Evolutionary conservation across 2,329 filamentous ascomycete genomes (phyloP).

Genomic region (Pseudocercospora cruenta): DNA sequence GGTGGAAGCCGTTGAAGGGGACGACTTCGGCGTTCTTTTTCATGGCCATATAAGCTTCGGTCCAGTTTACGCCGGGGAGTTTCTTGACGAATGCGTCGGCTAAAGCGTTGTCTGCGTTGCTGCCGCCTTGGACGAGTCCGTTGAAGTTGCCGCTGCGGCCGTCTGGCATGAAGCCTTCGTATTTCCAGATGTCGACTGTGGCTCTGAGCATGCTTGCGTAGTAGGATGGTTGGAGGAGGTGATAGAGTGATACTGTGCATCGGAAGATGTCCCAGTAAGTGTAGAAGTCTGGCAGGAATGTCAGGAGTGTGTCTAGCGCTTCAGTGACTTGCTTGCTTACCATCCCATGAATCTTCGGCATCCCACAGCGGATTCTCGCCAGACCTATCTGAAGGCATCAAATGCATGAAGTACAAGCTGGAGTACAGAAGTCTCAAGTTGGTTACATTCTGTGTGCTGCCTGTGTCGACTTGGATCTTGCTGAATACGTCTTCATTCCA

Average conservation of each 20-base stretch:
- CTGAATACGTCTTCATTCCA: conserved; percentile 68
- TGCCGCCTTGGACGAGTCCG: conserved; percentile 41
- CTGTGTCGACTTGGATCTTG: conserved; percentile 63
- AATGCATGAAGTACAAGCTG: conserved; percentile 69
- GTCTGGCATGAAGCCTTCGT: conserved; percentile 42
- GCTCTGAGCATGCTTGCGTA: conserved; percentile 70
- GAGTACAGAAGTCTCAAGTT: conserved; percentile 67
- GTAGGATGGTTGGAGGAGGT: conserved; percentile 64
- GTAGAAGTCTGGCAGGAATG: conserved; percentile 59
- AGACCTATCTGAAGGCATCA: conserved; percentile 71
- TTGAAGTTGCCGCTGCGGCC: conserved; percentile 41
- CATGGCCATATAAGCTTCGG: conserved; percentile 40
- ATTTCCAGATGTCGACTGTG: conserved; percentile 66
- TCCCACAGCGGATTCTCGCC: conserved; percentile 71
- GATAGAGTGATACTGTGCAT: conserved; percentile 66
- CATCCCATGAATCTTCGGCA: conserved; percentile 67
- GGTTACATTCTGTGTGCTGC: conserved; percentile 52
- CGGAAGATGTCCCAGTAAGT: conserved; percentile 70
- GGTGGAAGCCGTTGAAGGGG: conserved; percentile 38
- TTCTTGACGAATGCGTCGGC: conserved; percentile 42
- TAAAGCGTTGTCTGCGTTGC: conserved; percentile 41
- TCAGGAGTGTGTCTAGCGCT: not conserved
- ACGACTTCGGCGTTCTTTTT: conserved; percentile 40
- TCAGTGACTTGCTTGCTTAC: not conserved
- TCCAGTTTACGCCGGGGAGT: conserved; percentile 40